phyloP scores from a whole-genome alignment of 805 yeast genomes.

The Dipodascus geniculatus region DNA sequence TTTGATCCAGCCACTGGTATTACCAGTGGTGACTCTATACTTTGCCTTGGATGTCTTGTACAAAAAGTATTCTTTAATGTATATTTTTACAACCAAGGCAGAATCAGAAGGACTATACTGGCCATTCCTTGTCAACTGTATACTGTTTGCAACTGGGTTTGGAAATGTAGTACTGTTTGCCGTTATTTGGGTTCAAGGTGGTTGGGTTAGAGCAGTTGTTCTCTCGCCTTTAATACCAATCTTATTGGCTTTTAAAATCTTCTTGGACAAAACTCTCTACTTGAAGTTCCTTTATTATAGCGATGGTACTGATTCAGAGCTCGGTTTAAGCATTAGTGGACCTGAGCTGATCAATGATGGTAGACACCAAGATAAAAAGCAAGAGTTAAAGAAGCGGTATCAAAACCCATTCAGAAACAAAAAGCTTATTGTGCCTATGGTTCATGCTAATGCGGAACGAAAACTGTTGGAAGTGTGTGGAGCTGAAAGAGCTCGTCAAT shows the following conservation, averaged over 20 bases:
- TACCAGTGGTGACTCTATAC: constrained; percentile 23
- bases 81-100: constrained; percentile 26
- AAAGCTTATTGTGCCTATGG: constrained; percentile 15
- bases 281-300: background rate
- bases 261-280: background rate
- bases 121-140: constrained; percentile 25
- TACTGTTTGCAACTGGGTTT: constrained; percentile 24
- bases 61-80: constrained; percentile 26
- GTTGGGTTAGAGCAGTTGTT: constrained; percentile 23
- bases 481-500: background rate
- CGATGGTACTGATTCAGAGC: background rate
- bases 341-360: background rate
- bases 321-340: background rate
- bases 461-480: constrained; percentile 7
- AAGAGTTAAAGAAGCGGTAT: constrained; percentile 10
- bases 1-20: constrained; percentile 28
- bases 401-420: constrained; percentile 14
- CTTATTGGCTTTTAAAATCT: constrained; percentile 22
- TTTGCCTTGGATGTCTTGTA: constrained; percentile 22
- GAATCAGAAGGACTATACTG: constrained; percentile 29
- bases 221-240: constrained; percentile 22
- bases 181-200: constrained; percentile 28
- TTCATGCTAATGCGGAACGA: constrained; percentile 12
- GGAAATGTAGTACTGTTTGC: constrained; percentile 27
- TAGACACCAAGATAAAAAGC: background rate